Evolutionary conservation across 2,329 filamentous ascomycete genomes (phyloP).

Genomic region (Penicillium sp.): DNA sequence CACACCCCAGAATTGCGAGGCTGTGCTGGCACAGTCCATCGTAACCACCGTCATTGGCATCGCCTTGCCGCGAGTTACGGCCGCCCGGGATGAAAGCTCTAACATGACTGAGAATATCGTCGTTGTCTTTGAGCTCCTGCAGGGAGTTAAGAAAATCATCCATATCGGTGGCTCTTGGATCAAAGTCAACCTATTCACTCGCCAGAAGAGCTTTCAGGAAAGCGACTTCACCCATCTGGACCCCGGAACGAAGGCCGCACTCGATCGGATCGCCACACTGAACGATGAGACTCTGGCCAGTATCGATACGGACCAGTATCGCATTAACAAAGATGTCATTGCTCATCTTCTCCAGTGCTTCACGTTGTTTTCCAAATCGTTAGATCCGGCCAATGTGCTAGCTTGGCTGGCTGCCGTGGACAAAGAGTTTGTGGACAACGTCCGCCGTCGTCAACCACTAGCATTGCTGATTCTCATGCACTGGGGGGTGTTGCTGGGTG

Average conservation of each 20-base stretch:
- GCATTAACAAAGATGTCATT: constrained; percentile 30
- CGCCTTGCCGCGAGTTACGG: constrained; percentile 32
- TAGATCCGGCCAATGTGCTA: constrained; percentile 30
- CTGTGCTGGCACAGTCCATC: constrained; percentile 35
- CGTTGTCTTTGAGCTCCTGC: constrained; percentile 34
- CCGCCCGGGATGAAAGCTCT: constrained; percentile 25
- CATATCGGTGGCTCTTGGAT: constrained; percentile 36
- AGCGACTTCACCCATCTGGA: constrained; percentile 27
- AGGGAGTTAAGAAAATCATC: constrained; percentile 34
- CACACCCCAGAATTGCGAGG: constrained; percentile 35
- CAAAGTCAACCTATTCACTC: constrained; percentile 50
- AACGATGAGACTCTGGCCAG: constrained; percentile 28
- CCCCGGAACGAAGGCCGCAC: constrained; percentile 22
- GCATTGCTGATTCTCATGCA: constrained; percentile 34
- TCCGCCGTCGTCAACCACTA: constrained; percentile 28
- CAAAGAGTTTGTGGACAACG: constrained; percentile 30
- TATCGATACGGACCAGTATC: constrained; percentile 25
- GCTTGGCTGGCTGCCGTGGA: constrained; percentile 33
- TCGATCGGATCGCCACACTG: constrained; percentile 25
- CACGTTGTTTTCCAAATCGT: constrained; percentile 18
- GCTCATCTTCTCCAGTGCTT: constrained; percentile 28
- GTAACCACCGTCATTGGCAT: constrained; percentile 36
- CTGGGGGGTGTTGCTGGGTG: constrained; percentile 33
- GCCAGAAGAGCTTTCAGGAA: constrained; percentile 44
- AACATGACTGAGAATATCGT: constrained; percentile 36